Conservation (phyloP, 202 grass and related monocot genomes). For the Schoenoplectus tabernaemontani region DNA sequence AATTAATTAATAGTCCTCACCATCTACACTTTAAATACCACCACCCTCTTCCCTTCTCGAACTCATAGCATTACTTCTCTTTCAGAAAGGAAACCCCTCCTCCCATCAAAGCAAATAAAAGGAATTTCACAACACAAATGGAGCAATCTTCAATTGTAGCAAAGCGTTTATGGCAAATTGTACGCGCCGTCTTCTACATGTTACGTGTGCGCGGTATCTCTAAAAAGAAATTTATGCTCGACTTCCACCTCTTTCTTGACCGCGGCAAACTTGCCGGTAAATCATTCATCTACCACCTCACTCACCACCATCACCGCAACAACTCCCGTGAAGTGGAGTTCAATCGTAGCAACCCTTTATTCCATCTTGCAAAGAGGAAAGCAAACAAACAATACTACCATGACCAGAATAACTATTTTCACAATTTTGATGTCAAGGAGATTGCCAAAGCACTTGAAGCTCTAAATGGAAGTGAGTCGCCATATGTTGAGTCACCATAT, state of each 20-base stretch:
- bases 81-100: background rate
- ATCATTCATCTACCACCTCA: slow-evolving; percentile 51
- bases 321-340: slow-evolving; percentile 58
- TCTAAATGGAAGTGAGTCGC: slow-evolving; percentile 39
- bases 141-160: slow-evolving; percentile 36
- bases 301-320: slow-evolving; percentile 4
- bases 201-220: slow-evolving; percentile 48
- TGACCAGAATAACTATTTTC: slow-evolving; percentile 39
- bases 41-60: background rate
- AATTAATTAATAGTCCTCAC: background rate
- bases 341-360: slow-evolving; percentile 64
- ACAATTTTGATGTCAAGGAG: slow-evolving; percentile 64
- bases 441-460: slow-evolving; percentile 60
- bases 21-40: slow-evolving; percentile 15
- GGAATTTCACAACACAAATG: slow-evolving; percentile 18
- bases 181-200: slow-evolving; percentile 67
- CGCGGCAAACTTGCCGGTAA: slow-evolving; percentile 74
- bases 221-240: slow-evolving; percentile 71
- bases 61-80: background rate
- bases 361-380: slow-evolving; percentile 31
- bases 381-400: slow-evolving; percentile 8
- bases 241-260: slow-evolving; percentile 59
- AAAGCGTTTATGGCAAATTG: slow-evolving; percentile 53
- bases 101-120: background rate
- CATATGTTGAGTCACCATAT: slow-evolving; percentile 18